Percentiles rank a stretch among this genome's conserved stretches.
Conservation (phyloP, 768 basidiomycete genomes). For the Rhodotorula sphaerocarpa region DNA sequence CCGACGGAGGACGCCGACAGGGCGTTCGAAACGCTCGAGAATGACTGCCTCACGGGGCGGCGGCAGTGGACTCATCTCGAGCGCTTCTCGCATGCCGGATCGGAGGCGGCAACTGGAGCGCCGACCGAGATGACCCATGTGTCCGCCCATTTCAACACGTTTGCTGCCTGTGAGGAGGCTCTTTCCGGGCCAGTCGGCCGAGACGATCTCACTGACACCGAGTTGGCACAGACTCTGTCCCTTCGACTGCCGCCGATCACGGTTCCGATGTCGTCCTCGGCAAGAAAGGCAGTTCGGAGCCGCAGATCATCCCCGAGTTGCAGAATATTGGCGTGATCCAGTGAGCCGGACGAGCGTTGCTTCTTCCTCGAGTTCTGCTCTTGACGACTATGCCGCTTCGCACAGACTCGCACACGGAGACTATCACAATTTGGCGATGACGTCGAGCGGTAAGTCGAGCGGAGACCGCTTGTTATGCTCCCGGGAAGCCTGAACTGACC, state of each 20-base stretch:
- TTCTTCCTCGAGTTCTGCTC: no score
- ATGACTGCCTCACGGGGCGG: conserved; percentile 44
- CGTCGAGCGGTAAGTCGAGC: conserved; percentile 62
- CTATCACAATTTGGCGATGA: conserved; percentile 83
- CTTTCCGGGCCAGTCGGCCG: not conserved
- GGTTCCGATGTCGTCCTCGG: conserved; percentile 52
- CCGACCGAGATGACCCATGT: conserved; percentile 51
- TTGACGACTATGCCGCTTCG: not conserved
- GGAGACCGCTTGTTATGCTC: no score
- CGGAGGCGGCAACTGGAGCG: conserved; percentile 1
- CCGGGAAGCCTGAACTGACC: no score
- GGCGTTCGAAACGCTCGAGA: conserved; percentile 37
- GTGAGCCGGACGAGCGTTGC: no score
- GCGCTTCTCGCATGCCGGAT: conserved; percentile 11
- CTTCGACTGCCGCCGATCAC: conserved; percentile 61
- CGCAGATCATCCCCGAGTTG: conserved; percentile 61
- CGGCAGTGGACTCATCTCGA: conserved; percentile 42
- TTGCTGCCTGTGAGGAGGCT: conserved; percentile 51
- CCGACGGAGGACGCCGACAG: conserved; percentile 8
- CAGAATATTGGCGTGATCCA: conserved; percentile 67
- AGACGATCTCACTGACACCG: not conserved
- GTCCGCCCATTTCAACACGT: conserved; percentile 71
- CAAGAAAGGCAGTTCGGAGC: conserved; percentile 42
- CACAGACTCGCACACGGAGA: conserved; percentile 79
- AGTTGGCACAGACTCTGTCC: conserved; percentile 15